Percentiles rank a stretch among this genome's conserved stretches.
Evolutionary conservation across 2,329 filamentous ascomycete genomes (phyloP).

Genomic region (Penicillium sclerotigenum): DNA sequence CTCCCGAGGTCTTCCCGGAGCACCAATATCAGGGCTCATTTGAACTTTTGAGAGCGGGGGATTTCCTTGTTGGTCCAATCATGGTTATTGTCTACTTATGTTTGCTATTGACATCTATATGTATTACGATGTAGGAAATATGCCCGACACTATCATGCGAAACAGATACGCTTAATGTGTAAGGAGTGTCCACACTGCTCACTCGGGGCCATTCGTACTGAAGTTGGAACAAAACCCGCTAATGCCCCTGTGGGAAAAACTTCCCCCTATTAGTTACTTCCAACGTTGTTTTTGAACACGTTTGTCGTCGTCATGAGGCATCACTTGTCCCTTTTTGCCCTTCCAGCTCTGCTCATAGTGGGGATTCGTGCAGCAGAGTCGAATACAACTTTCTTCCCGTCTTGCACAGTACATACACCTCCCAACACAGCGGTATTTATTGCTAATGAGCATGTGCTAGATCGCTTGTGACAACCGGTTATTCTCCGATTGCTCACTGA

Average conservation of each 20-base stretch:
- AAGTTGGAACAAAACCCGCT: slow-evolving; percentile 8
- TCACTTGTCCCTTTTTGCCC: not conserved
- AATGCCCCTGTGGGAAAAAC: not conserved
- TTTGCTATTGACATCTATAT: not conserved
- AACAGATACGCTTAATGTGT: slow-evolving; percentile 5
- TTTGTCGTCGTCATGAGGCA: slow-evolving; percentile 4
- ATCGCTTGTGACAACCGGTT: slow-evolving; percentile 6
- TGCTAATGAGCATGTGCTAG: slow-evolving; percentile 3
- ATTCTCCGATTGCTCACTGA: slow-evolving; percentile 12
- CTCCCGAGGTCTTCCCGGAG: not conserved
- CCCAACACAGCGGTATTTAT: no score
- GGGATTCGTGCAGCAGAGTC: not conserved
- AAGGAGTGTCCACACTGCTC: slow-evolving; percentile 3
- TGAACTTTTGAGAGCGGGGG: not conserved
- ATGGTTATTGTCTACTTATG: not conserved
- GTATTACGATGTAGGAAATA: not conserved
- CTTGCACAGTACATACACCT: slow-evolving; percentile 9
- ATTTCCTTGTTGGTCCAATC: not conserved
- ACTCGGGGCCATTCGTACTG: not conserved
- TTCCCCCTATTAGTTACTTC: not conserved
- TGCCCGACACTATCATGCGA: not conserved
- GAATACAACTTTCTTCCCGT: slow-evolving; percentile 2
- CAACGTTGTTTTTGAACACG: not conserved
- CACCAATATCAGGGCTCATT: not conserved
- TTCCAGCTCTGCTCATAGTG: slow-evolving; percentile 5